Conservation (phyloP, 257 asterid genomes). For the Avicennia marina region DNA sequence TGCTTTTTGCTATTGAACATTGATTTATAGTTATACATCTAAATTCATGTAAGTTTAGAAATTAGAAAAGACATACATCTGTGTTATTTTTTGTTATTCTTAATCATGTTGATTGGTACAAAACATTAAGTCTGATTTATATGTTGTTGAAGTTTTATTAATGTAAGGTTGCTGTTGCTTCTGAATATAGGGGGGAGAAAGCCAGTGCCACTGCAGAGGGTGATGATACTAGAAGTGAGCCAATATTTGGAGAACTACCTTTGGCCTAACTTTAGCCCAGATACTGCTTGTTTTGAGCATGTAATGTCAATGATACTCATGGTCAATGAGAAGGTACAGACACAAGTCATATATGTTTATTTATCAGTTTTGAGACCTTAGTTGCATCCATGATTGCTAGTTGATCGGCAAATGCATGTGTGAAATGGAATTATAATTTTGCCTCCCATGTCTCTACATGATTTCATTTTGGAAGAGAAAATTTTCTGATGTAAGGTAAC, state of each 20-base stretch:
- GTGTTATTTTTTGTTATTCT: background rate
- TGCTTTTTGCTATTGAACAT: background rate
- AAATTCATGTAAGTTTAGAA: background rate
- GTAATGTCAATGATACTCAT: conserved; percentile 96
- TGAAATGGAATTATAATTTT: too few species aligned
- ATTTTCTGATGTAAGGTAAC: conserved; percentile 1
- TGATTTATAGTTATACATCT: background rate
- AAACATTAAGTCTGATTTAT: conserved; percentile 10
- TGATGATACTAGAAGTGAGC: conserved; percentile 95
- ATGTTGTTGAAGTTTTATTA: conserved; percentile 15
- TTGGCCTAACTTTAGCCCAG: conserved; percentile 89
- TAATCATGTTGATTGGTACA: conserved; percentile 4
- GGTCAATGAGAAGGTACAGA: conserved; percentile 92
- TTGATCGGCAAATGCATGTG: background rate
- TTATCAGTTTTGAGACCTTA: too few species aligned
- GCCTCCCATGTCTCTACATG: conserved; percentile 5
- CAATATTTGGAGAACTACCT: conserved; percentile 96
- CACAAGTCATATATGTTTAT: background rate
- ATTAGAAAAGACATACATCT: background rate
- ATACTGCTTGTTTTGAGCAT: conserved; percentile 88
- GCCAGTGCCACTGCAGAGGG: conserved; percentile 95
- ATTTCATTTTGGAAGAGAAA: conserved; percentile 10
- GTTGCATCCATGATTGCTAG: background rate
- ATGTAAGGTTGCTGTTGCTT: background rate
- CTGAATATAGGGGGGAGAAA: conserved; percentile 67